Conservation (phyloP, 2,329 filamentous ascomycete species). For the Sarocladiaceae sp. region DNA sequence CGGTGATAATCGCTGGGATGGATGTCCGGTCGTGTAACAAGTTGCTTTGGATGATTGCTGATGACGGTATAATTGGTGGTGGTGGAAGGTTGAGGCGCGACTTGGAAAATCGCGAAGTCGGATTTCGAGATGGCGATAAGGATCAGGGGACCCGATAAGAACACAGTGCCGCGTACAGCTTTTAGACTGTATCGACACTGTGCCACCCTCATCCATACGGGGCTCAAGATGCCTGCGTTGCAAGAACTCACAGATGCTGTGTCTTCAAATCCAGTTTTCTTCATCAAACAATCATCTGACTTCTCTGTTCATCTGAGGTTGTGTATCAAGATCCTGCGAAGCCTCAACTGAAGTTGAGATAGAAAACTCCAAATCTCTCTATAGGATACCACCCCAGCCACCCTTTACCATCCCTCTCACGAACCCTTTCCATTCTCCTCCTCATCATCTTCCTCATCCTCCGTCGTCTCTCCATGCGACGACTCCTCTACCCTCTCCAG, state of each 20-base stretch:
- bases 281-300: no score
- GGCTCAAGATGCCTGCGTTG: no score
- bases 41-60: no score
- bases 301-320: no score
- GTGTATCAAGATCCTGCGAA: no score
- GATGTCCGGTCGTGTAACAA: no score
- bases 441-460: conserved; percentile 42
- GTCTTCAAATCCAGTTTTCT: no score
- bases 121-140: background rate
- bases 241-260: no score
- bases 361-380: conserved; percentile 5
- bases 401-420: conserved; percentile 3
- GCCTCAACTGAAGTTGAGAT: no score
- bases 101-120: conserved; percentile 4
- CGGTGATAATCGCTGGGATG: background rate
- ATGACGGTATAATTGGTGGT: background rate
- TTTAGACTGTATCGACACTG: no score
- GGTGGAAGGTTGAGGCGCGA: background rate
- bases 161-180: conserved; percentile 1
- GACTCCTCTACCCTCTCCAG: conserved; percentile 12
- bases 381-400: conserved; percentile 3
- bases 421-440: conserved; percentile 32
- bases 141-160: background rate
- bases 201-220: no score
- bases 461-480: conserved; percentile 38